Base-by-base conservation (phyloP, 108 stramenopile species). In the Skeletonema potamos region DNA sequence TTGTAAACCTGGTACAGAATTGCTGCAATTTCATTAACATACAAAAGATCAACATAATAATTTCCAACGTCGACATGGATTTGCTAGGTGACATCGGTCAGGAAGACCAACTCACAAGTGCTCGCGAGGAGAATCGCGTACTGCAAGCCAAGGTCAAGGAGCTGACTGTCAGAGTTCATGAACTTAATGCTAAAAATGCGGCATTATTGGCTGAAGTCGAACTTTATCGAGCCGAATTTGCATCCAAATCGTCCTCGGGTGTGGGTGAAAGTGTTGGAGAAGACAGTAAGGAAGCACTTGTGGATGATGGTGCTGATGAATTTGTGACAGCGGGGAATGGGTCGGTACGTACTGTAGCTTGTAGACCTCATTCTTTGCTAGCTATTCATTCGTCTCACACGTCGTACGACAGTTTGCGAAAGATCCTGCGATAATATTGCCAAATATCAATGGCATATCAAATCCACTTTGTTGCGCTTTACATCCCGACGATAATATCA, bases 11-110 rank as follows among this genome's bases (percentile, higher is more conserved):
- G n/a, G n/a, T n/a, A n/a, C n/a, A n/a, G n/a, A n/a, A n/a, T n/a
- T n/a, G n/a, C n/a, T n/a, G n/a, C n/a, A n/a, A n/a, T n/a, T n/a
- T n/a, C n/a, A n/a, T n/a, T n/a, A n/a, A n/a, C n/a, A n/a, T n/a
- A n/a, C n/a, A n/a, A n/a, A n/a, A n/a, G n/a, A n/a, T n/a, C n/a
- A n/a, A n/a, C n/a, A n/a, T n/a, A n/a, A n/a, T n/a, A n/a, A n/a
- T n/a, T n/a, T n/a, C n/a, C n/a, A n/a, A n/a, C n/a, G n/a, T 41
- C 39, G n/a, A 41, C 77, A 94, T 94, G 93, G 93, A 94, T 77
- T 78, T 94, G 6, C 71, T 94, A 51, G 93, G 84, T 51, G 89
- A 94, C 78, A 61, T 94, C 27, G 93, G 93, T 20, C 66, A 70
- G 12, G 76, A 66, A 10, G 93, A 91, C 67, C 93, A 94, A 77